Base-by-base conservation (phyloP, 768 basidiomycete species). In the Boletus rubescentipes region DNA sequence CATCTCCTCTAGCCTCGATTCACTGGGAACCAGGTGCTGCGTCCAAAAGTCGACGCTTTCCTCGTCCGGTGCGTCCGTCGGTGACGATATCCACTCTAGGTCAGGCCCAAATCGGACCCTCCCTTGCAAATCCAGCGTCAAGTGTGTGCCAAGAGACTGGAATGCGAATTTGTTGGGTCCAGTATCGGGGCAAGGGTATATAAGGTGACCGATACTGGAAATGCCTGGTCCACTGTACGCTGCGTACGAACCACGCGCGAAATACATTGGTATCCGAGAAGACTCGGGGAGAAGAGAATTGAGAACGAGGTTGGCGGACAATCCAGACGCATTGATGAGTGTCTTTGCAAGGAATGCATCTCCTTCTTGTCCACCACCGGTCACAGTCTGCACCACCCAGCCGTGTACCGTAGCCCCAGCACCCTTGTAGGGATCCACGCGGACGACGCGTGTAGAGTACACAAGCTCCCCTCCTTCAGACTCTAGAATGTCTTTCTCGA, bases 81-180 rank as follows among this genome's bases (percentile, higher is more conserved):
- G 79, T 3, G 86, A 83, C 3, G 79, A 75, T 61, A 97, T 77
- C 89, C 91, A 92, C 67, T 97, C 88, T 15, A 97, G 78, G 65
- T 98, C 93, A 5, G 96, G 96, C 0, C 96, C 96, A 69, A 98
- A 98, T 30, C 84, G 82, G 48, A 98, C 80, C 56, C 89, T 87
- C 0, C 91, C 89, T 44, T 87, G 80, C 56, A 98, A 66, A 68
- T 94, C 92, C 39, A 98, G 73, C 26, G 93, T 93, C 23, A 98
- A 76, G 72, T 98, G 97, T 11, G 93, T 95, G 4, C 97, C 96
- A 8, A 98, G 78, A 4, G 90, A 89, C 55, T 91, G 86, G 65
- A 96, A 90, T 8, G 83, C 79, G 47, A 87, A 79, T 4, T 73
- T 77, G 53, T 77, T 78, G 36, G 75, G 75, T 9, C 80, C 81